phyloP scores from a whole-genome alignment of 305 asterid species.

The Rubia tinctorum region DNA sequence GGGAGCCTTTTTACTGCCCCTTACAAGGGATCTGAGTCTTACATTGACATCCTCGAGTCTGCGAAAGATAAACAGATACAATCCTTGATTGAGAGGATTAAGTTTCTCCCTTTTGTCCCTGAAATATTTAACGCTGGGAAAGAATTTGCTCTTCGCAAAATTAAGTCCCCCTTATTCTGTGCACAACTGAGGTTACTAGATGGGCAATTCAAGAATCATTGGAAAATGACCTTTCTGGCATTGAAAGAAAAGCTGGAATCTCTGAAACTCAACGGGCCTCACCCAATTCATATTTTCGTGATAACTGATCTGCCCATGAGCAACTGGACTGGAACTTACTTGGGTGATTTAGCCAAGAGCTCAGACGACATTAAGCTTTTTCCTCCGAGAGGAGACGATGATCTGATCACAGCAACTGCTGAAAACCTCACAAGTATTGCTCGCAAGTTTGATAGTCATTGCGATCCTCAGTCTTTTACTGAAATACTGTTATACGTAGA shows the following conservation, averaged over 20 bases:
- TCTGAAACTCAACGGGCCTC: constrained; percentile 50
- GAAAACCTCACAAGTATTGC: constrained; percentile 39
- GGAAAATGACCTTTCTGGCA: constrained; percentile 52
- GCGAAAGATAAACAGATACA: constrained; percentile 53
- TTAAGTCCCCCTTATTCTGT: constrained; percentile 29
- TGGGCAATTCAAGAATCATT: constrained; percentile 92
- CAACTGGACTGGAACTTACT: constrained; percentile 74
- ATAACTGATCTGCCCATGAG: constrained; percentile 85
- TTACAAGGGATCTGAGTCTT: constrained; percentile 74
- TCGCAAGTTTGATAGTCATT: constrained; percentile 28
- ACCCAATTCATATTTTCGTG: constrained; percentile 68
- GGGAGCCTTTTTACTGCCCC: constrained; percentile 85
- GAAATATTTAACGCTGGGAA: constrained; percentile 67
- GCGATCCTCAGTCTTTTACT: constrained; percentile 39
- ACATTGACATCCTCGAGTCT: constrained; percentile 11
- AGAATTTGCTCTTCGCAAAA: constrained; percentile 49
- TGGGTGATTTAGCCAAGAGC: constrained; percentile 59
- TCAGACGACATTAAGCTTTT: constrained; percentile 48
- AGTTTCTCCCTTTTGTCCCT: constrained; percentile 73
- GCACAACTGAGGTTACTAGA: constrained; percentile 88
- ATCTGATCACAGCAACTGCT: constrained; percentile 51
- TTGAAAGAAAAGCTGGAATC: constrained; percentile 54
- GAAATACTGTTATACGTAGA: constrained; percentile 65
- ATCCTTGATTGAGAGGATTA: constrained; percentile 47
- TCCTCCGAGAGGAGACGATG: constrained; percentile 50